Conservation (phyloP, 768 basidiomycete species). For the Rhizopogon salebrosus region DNA sequence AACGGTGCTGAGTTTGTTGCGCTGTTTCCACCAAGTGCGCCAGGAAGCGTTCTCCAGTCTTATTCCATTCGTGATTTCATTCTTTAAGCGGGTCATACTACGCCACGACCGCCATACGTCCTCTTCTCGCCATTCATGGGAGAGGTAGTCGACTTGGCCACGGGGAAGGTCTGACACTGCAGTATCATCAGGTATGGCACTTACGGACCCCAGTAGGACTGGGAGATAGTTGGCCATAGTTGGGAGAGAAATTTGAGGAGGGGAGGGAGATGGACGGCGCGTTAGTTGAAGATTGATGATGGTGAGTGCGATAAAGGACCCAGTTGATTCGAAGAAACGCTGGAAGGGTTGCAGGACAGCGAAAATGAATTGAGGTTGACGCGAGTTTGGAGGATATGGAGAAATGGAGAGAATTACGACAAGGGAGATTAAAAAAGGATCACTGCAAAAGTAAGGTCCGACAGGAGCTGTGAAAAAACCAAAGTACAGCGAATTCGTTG, state of each 20-base stretch:
- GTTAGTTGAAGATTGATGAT: neutral
- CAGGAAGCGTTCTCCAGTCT: slow-evolving; percentile 97
- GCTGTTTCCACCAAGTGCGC: slow-evolving; percentile 99
- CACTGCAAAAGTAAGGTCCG: slow-evolving; percentile 6
- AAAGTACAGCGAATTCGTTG: neutral
- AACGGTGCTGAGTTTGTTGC: slow-evolving; percentile 92
- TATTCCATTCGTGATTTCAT: slow-evolving; percentile 93
- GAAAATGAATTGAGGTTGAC: neutral
- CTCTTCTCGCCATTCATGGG: slow-evolving; percentile 95
- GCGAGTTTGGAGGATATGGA: neutral
- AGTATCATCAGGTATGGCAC: slow-evolving; percentile 66
- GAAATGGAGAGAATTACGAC: slow-evolving; percentile 4
- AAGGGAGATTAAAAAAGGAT: slow-evolving; percentile 13
- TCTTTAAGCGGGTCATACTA: slow-evolving; percentile 97
- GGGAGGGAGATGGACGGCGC: neutral
- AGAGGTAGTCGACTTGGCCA: slow-evolving; percentile 97
- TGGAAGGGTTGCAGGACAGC: neutral
- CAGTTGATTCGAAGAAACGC: too few relatives aligned
- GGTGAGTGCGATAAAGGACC: too few relatives aligned
- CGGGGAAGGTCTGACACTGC: slow-evolving; percentile 79
- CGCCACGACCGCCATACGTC: slow-evolving; percentile 99
- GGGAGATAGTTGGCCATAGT: slow-evolving; percentile 74
- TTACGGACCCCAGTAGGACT: slow-evolving; percentile 62
- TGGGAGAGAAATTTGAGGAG: neutral
- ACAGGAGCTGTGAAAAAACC: neutral